Percentiles rank a stretch among this genome's conserved stretches.
phyloP scores from a whole-genome alignment of 2,329 filamentous ascomycete species.

The Orbilia ellipsospora region DNA sequence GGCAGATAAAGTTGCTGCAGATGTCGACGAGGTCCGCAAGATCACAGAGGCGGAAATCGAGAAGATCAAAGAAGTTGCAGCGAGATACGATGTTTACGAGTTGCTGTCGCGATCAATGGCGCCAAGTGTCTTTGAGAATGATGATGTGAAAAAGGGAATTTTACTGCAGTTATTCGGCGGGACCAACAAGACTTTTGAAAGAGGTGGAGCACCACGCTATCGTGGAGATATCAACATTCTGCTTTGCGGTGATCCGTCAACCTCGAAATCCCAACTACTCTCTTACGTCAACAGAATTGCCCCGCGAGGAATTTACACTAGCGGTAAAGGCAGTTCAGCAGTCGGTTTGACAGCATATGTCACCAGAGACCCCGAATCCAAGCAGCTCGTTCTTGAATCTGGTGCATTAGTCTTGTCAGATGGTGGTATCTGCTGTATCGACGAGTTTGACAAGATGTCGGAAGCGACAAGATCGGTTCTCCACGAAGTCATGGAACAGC shows the following conservation, averaged over 20 bases:
- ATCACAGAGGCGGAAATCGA: conserved; percentile 87
- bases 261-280: conserved; percentile 92
- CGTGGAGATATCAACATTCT: conserved; percentile 97
- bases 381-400: conserved; percentile 78
- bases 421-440: conserved; percentile 80
- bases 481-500: conserved; percentile 84
- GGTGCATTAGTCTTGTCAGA: conserved; percentile 79
- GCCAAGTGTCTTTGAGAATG: conserved; percentile 96
- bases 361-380: conserved; percentile 78
- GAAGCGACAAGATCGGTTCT: conserved; percentile 78
- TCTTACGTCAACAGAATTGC: conserved; percentile 98
- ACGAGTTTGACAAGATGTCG: conserved; percentile 84
- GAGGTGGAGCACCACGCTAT: conserved; percentile 94
- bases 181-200: conserved; percentile 97
- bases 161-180: conserved; percentile 95
- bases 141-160: conserved; percentile 98
- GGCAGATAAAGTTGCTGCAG: conserved; percentile 76
- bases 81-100: conserved; percentile 89
- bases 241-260: conserved; percentile 96
- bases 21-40: conserved; percentile 83
- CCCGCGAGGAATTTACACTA: conserved; percentile 83
- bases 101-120: conserved; percentile 89
- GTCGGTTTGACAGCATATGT: conserved; percentile 82
- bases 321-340: conserved; percentile 79
- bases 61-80: conserved; percentile 83